Evolutionary conservation across 2,329 filamentous ascomycete genomes (phyloP), one percentile per base, ranked within the genome.

Genomic region (Lasiodiplodia sp.): DNA sequence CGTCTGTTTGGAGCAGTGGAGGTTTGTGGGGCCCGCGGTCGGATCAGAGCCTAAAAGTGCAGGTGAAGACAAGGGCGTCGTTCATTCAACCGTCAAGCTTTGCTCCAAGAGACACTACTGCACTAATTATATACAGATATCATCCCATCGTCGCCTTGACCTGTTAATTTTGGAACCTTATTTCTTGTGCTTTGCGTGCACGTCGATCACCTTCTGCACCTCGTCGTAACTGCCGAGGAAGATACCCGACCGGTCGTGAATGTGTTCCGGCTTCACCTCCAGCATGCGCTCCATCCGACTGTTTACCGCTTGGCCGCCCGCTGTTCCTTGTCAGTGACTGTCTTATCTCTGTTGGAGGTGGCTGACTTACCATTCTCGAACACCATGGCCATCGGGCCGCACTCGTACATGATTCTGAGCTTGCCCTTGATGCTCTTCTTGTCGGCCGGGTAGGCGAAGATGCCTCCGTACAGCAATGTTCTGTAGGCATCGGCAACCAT

Each of bases 401-500:
- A 99, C 85, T 99, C 96, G 83, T 99, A 99, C 75, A 99, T 81
- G 73, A 99, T 99, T 72, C 96, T 88, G 73, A 99, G 87, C 86
- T 99, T 99, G 74, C 96, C 96, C 89, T 98, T 99, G 72, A 94
- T 93, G 78, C 92, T 97, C 90, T 99, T 98, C 86, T 94, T 96
- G 79, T 99, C 96, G 16, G 95, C 93, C 0, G 96, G 96, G 79
- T 99, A 99, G 55, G 96, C 96, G 81, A 99, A 99, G 78, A 99
- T 92, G 73, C 96, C 96, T 70, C 96, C 96, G 79, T 99, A 99
- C 69, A 98, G 83, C 72, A 99, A 83, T 16, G 96, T 99, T 60
- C 96, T 91, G 84, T 99, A 99, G 16, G 96, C 96, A 81, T 99
- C 96, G 53, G 96, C 96, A 69, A 99, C 96, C 96, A 99, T 99